Conservation (phyloP, 2,329 filamentous ascomycete genomes). For the Fusarium penzigii region DNA sequence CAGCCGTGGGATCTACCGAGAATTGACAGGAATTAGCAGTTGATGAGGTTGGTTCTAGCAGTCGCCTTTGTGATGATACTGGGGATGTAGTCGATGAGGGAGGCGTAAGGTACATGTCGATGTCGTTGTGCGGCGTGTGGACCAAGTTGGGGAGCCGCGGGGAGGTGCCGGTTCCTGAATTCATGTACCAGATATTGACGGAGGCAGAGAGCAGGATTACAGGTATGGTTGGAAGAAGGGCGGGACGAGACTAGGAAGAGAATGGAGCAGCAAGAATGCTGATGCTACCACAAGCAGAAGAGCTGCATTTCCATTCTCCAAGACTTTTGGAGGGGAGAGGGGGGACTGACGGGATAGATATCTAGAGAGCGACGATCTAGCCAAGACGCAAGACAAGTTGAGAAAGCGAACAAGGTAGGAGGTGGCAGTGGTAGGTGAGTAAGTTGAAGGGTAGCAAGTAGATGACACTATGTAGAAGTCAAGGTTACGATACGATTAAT, state of each 20-base stretch:
- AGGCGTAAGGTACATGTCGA: conserved; percentile 52
- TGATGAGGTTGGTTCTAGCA: conserved; percentile 26
- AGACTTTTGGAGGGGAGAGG: neutral
- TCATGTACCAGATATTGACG: conserved; percentile 22
- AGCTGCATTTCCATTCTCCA: neutral
- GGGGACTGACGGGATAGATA: neutral
- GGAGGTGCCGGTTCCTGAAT: conserved; percentile 27
- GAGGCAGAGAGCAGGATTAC: conserved; percentile 8
- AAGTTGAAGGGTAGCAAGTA: neutral
- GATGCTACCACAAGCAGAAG: neutral
- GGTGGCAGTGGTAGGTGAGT: neutral
- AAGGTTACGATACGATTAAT: conserved; percentile 5
- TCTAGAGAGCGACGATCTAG: conserved; percentile 3
- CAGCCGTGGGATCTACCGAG: conserved; percentile 40
- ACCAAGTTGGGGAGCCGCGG: conserved; percentile 27
- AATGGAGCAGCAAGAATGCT: neutral
- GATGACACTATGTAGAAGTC: conserved; percentile 4
- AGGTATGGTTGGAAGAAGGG: conserved; percentile 1
- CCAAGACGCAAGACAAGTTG: neutral
- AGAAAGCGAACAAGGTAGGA: neutral
- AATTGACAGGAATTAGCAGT: conserved; percentile 33
- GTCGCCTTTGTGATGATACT: conserved; percentile 34
- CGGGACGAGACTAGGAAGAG: conserved; percentile 5
- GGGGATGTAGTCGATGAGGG: conserved; percentile 47
- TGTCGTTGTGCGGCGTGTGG: conserved; percentile 27